Evolutionary conservation across 1,139 yeast genomes (phyloP), one percentile per base, ranked within the genome.

Genomic region (Debaryomycetaceae sp.): DNA sequence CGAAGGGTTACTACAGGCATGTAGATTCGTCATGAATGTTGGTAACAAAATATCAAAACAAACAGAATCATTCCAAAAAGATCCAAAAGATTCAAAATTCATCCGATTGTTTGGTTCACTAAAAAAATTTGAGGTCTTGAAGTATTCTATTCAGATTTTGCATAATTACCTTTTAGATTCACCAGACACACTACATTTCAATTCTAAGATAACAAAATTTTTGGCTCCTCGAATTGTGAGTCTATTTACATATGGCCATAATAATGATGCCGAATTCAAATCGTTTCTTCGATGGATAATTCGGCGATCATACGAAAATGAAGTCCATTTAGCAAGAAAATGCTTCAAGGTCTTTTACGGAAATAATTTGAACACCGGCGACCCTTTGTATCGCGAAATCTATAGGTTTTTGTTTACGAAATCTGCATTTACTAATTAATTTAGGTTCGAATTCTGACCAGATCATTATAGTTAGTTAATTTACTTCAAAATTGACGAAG

Each of bases 251-350:
- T 22, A 22, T 22, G 26, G 26, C 8, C 34, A 29, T 17, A 17
- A 34, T 5, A 26, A 26, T 5, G 16, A 30, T 30, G 29, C 26
- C 8, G 37, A 51, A 7, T 44, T 55, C 19, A 46, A 52, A 15
- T 52, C 48, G 8, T 53, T 56, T 39, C 37, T 59, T 37, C 16
- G 38, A 2, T 61, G 65, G 65, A 40, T 57, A 17, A 36, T 38
- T 16, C 50, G 49, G 6, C 43, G 30, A 19, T 40, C 45, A 2
- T 38, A 39, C 15, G 9, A 22, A 8, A 33, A 18, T 11, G 34
- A 31, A 15, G 16, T 24, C 7, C 35, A 40, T n/a, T 34, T 54
- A 13, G 53, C 56, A 6, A 40, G 34, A 14, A 7, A 29, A 8
- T 47, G 55, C 28, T 50, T 44, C 30, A 30, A 35, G 13, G 38